A percentile compares a stretch with the other conserved stretches of the same genome.
Evolutionary conservation across 1,139 yeast genomes (phyloP).

Genomic region (Ogataea hybrid): DNA sequence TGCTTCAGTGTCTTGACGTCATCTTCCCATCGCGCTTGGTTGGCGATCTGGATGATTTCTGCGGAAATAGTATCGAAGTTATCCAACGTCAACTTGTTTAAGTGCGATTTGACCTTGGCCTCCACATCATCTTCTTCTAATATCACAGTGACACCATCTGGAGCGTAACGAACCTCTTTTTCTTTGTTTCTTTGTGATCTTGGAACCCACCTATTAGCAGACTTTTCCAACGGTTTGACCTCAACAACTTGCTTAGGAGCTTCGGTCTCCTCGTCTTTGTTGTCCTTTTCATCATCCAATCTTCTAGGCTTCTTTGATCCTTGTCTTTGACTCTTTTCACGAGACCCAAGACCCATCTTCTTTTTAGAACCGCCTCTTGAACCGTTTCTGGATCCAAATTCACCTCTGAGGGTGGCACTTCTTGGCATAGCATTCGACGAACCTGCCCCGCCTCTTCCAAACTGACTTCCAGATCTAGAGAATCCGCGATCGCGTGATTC

Average conservation of each 20-base stretch:
- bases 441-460: conserved; percentile 33
- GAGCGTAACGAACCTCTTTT: conserved; percentile 63
- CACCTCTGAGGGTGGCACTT: conserved; percentile 29
- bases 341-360: conserved; percentile 56
- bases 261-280: conserved; percentile 15
- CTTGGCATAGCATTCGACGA: conserved; percentile 25
- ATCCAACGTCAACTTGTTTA: conserved; percentile 93
- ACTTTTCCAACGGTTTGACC: conserved; percentile 60
- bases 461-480: conserved; percentile 30
- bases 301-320: conserved; percentile 31
- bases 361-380: conserved; percentile 72
- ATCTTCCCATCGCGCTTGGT: conserved; percentile 84
- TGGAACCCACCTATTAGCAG: conserved; percentile 95
- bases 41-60: conserved; percentile 73
- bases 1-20: conserved; percentile 80
- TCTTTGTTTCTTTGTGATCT: conserved; percentile 58
- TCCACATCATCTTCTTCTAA: conserved; percentile 73
- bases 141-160: conserved; percentile 64
- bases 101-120: conserved; percentile 82
- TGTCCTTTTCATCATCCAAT: conserved; percentile 33
- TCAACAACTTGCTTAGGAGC: conserved; percentile 45
- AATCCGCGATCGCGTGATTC: conserved; percentile 29
- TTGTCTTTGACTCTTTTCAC: conserved; percentile 57
- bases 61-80: conserved; percentile 81
- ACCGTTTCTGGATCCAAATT: conserved; percentile 56